Conservation (phyloP, 1,284 basidiomycete species). For the Mycena sp. region DNA sequence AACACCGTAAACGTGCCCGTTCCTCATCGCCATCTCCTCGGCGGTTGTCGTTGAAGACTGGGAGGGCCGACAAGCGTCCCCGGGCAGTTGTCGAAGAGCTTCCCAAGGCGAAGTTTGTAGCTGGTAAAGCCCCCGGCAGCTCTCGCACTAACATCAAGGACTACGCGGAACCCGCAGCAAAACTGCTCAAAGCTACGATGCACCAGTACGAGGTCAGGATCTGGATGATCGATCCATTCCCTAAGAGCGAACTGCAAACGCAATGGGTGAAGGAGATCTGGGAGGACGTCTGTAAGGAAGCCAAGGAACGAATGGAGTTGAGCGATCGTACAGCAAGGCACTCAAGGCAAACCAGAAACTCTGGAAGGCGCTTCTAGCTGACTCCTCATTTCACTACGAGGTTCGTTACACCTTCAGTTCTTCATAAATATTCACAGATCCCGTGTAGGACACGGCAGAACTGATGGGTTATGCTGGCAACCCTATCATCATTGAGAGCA, state of each 20-base stretch:
- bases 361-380: neutral
- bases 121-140: neutral
- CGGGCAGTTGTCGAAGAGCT: neutral
- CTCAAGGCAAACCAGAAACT: neutral
- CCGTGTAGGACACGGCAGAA: too few relatives aligned
- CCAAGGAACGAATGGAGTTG: neutral
- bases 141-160: constrained; percentile 17
- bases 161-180: neutral
- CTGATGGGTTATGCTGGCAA: neutral
- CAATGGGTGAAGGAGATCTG: constrained; percentile 17
- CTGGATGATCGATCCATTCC: neutral
- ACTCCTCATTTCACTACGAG: constrained; percentile 8
- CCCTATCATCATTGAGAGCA: neutral
- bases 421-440: too few relatives aligned
- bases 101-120: constrained; percentile 6
- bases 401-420: neutral
- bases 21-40: neutral
- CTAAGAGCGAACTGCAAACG: neutral
- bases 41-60: neutral
- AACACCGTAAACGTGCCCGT: neutral
- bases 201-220: constrained; percentile 14
- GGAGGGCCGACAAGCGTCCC: neutral
- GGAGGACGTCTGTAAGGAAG: constrained; percentile 11
- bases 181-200: neutral
- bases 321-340: neutral